phyloP scores from a whole-genome alignment of 805 yeast species.

The Allodekkera sacchari region DNA sequence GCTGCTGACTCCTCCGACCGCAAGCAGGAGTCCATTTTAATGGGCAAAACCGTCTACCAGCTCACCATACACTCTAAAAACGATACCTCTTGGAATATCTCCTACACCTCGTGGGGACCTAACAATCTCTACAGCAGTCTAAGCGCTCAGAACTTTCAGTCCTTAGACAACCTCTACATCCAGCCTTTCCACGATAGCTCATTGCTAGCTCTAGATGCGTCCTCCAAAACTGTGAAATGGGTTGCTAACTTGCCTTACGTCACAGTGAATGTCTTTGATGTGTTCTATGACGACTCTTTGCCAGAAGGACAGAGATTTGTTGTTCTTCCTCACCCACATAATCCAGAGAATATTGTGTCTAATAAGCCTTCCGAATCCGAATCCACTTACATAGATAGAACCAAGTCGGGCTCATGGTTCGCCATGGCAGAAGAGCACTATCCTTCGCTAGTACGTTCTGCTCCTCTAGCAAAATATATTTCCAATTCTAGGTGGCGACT shows the following conservation, averaged over 20 bases:
- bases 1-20: constrained; percentile 5
- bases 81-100: constrained; percentile 73
- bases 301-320: constrained; percentile 30
- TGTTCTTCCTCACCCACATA: constrained; percentile 63
- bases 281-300: constrained; percentile 30
- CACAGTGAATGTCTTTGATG: constrained; percentile 74
- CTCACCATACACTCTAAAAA: constrained; percentile 68
- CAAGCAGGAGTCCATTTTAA: constrained; percentile 7
- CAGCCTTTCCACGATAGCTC: constrained; percentile 81
- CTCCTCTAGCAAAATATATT: constrained; percentile 66
- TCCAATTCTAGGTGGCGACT: constrained; percentile 35
- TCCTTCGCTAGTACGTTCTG: constrained; percentile 75
- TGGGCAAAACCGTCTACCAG: constrained; percentile 70
- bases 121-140: constrained; percentile 64
- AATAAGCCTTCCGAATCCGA: constrained; percentile 3
- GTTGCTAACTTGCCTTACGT: constrained; percentile 62
- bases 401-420: constrained; percentile 66
- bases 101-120: constrained; percentile 87
- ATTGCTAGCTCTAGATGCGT: constrained; percentile 63
- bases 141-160: constrained; percentile 39
- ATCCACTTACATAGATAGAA: constrained; percentile 61
- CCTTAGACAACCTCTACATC: constrained; percentile 68
- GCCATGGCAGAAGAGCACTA: constrained; percentile 73
- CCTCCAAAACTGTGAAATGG: constrained; percentile 73
- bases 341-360: constrained; percentile 3